These are phyloP conservation scores for Podila minutissima DNA, from an alignment of 192 early-diverging fungal genomes.

Conservation along the genomic window DNA sequence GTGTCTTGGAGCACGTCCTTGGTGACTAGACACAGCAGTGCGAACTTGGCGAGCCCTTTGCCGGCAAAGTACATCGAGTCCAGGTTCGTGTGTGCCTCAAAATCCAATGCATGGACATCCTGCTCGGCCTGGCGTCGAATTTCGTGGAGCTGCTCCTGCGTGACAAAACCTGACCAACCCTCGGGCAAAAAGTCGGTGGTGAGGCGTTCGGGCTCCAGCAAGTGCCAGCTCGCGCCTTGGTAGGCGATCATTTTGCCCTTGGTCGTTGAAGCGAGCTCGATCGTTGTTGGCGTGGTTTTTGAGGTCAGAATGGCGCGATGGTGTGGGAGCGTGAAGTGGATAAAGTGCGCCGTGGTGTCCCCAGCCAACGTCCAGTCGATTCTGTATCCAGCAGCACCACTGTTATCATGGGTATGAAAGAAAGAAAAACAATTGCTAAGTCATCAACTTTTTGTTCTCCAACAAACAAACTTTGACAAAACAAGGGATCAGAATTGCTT, in stretches of 20 bases:
- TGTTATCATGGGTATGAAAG: neutral
- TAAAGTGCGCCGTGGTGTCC: constrained; percentile 6
- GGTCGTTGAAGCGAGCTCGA: constrained; percentile 32
- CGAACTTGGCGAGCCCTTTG: constrained; percentile 49
- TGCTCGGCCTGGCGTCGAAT: constrained; percentile 23
- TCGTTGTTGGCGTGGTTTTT: constrained; percentile 2
- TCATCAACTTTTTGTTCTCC: neutral
- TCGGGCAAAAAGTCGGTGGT: constrained; percentile 21
- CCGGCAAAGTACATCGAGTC: constrained; percentile 50
- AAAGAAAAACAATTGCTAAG: neutral
- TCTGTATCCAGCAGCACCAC: constrained; percentile 21
- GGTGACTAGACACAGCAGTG: constrained; percentile 24
- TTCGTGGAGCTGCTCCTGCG: constrained; percentile 4
- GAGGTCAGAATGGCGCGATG: constrained; percentile 27
- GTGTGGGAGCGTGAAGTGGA: constrained; percentile 49
- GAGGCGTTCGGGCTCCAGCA: constrained; percentile 26
- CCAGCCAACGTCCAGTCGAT: constrained; percentile 39
- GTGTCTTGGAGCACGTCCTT: constrained; percentile 32
- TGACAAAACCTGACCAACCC: constrained; percentile 11
- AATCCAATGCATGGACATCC: constrained; percentile 13
- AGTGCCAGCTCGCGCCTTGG: constrained; percentile 21
- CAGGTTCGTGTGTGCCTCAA: constrained; percentile 17
- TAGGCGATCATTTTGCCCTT: constrained; percentile 51
- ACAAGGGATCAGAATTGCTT: neutral
- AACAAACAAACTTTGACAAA: neutral